These are phyloP conservation scores for Grifola frondosa DNA, from an alignment of 1,284 basidiomycete genomes.

Conservation along the genomic window DNA sequence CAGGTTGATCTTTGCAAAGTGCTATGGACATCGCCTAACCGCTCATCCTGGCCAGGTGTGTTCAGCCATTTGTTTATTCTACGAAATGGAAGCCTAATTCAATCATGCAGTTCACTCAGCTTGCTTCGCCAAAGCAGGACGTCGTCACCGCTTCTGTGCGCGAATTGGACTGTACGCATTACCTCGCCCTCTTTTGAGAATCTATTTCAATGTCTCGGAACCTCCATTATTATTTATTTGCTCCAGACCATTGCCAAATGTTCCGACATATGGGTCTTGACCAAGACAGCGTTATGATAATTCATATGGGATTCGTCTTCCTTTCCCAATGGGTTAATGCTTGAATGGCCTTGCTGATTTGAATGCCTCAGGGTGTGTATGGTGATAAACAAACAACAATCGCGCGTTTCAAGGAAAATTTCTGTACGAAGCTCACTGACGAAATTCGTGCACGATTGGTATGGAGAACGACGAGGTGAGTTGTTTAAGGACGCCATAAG, in stretches of 20 bases:
- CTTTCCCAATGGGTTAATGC: not conserved
- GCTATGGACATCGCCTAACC: constrained; percentile 80
- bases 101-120: constrained; percentile 69
- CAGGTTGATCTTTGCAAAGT: constrained; percentile 76
- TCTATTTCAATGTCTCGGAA: not conserved
- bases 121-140: constrained; percentile 72
- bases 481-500: not conserved
- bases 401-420: constrained; percentile 72
- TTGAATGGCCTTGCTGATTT: not conserved
- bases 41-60: constrained; percentile 70
- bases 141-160: constrained; percentile 77
- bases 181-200: no score
- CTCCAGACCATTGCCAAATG: constrained; percentile 76
- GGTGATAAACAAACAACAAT: constrained; percentile 76
- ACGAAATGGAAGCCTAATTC: not conserved
- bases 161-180: constrained; percentile 60
- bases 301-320: constrained; percentile 53
- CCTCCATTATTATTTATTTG: not conserved
- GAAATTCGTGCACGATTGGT: constrained; percentile 75
- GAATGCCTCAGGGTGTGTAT: constrained; percentile 60
- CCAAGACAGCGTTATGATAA: constrained; percentile 75
- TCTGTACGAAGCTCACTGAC: constrained; percentile 55
- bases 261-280: constrained; percentile 81
- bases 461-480: constrained; percentile 88
- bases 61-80: not conserved